Evolutionary conservation across 441 rosid genomes (phyloP), one percentile per base, ranked within the genome.

Genomic region (Eruca vesicaria): DNA sequence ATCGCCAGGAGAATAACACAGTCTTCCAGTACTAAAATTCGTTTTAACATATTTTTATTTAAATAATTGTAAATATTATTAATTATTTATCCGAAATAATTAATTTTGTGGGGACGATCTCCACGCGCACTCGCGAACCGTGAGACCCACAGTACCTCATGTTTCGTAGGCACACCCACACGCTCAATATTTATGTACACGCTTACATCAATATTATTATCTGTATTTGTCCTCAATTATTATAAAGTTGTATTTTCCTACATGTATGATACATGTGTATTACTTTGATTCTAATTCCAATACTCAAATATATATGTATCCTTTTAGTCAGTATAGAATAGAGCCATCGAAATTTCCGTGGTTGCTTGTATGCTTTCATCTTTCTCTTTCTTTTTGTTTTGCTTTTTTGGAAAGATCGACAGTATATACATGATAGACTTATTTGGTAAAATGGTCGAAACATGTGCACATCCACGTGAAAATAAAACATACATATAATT

Each of bases 71-170:
- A 20, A 31, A 48, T 60, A 45, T 9, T 33, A 66, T 12, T 23
- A 16, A 5, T 9, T 50, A 1, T 66, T 29, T 64, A 70, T 31
- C 31, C 15, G 26, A 12, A 18, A 70, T 58, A 77, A 71, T 71
- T 58, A 77, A 66, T 71, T 28, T 66, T 50, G 80, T 77, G 4
- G 80, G 80, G 77, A 71, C 73, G 19, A 48, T 6, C 77, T 63
- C 77, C 80, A 77, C 77, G 80, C 80, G 80, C 80, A 71, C 68
- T 66, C 19, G 50, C 14, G 35, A 77, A 66, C 68, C 29, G 58
- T 77, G 77, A 78, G 80, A 59, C 80, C 80, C 77, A 78, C 77
- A 72, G 15, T 60, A 78, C 80, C 80, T 72, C 77, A 5, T 59
- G 68, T 78, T 59, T 66, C 65, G 29, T 21, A 28, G 77, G 80